Percentiles rank a stretch among this genome's conserved stretches.
These are phyloP conservation scores for Bipolaris zeicola DNA, from an alignment of 2,329 filamentous ascomycete species.

Conservation along the genomic window DNA sequence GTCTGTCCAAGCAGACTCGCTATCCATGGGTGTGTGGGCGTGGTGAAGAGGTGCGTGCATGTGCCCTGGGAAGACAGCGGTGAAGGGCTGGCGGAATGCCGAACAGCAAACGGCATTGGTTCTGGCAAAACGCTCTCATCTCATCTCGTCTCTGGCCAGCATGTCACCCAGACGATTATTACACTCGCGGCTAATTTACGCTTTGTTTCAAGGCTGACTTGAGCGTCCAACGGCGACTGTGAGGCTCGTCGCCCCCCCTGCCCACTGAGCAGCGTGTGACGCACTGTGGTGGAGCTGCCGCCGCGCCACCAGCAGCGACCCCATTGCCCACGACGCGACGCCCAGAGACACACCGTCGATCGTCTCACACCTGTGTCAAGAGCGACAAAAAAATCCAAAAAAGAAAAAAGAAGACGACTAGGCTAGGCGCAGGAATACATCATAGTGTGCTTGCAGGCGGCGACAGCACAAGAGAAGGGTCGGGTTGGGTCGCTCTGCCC, in stretches of 20 bases:
- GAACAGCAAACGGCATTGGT: background rate
- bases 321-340: conserved; percentile 24
- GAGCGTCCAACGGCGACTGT: conserved; percentile 11
- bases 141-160: background rate
- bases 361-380: conserved; percentile 1
- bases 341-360: conserved; percentile 11
- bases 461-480: conserved; percentile 22
- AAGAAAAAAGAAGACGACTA: background rate
- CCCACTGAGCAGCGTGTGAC: conserved; percentile 13
- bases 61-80: background rate
- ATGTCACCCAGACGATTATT: background rate
- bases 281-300: conserved; percentile 34
- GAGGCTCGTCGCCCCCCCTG: conserved; percentile 11
- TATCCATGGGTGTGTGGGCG: background rate
- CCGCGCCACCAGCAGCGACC: conserved; percentile 35
- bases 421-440: background rate
- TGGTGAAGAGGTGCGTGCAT: background rate
- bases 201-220: conserved; percentile 13
- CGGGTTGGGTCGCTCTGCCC: background rate
- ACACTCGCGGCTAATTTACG: conserved; percentile 7
- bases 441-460: conserved; percentile 1
- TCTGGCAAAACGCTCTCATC: background rate
- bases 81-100: background rate
- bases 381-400: background rate
- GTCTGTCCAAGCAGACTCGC: background rate